These are phyloP conservation scores for Auriscalpium orientale DNA, from an alignment of 768 basidiomycete species.

Conservation along the genomic window DNA sequence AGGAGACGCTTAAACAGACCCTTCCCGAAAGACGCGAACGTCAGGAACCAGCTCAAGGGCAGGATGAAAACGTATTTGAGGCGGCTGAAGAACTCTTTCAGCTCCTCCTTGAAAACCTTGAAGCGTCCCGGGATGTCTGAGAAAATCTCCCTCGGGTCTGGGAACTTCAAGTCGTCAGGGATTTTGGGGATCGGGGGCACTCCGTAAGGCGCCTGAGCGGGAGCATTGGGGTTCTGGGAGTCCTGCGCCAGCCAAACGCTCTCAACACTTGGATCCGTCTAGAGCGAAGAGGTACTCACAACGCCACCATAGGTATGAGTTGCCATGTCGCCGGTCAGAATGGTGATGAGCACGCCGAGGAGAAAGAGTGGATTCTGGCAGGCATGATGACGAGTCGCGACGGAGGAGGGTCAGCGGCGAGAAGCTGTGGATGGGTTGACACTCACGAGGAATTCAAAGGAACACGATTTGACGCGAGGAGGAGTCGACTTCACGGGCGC, in stretches of 20 bases:
- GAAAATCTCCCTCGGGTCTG: neutral
- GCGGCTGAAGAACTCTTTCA: neutral
- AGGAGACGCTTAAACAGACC: neutral
- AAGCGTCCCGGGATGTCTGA: neutral
- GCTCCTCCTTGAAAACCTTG: neutral
- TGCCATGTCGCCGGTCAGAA: too few relatives aligned
- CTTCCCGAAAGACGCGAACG: neutral
- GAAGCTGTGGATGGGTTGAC: too few relatives aligned
- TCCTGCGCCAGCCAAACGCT: neutral
- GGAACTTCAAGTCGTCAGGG: neutral
- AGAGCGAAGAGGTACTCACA: too few relatives aligned
- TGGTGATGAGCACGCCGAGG: too few relatives aligned
- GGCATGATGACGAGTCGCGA: too few relatives aligned
- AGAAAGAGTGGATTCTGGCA: too few relatives aligned
- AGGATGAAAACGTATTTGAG: slow-evolving; percentile 6
- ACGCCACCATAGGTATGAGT: too few relatives aligned
- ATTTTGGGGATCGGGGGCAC: neutral
- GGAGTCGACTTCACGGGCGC: neutral
- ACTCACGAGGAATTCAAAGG: too few relatives aligned
- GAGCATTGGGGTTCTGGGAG: neutral
- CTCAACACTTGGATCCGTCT: too few relatives aligned
- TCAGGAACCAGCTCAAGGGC: slow-evolving; percentile 11
- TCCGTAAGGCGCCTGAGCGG: neutral
- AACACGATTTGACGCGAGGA: neutral
- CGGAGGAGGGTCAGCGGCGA: too few relatives aligned